These are phyloP conservation scores for Vaccinium corymbosum DNA, from an alignment of 148 eudicot genomes.

Conservation along the genomic window DNA sequence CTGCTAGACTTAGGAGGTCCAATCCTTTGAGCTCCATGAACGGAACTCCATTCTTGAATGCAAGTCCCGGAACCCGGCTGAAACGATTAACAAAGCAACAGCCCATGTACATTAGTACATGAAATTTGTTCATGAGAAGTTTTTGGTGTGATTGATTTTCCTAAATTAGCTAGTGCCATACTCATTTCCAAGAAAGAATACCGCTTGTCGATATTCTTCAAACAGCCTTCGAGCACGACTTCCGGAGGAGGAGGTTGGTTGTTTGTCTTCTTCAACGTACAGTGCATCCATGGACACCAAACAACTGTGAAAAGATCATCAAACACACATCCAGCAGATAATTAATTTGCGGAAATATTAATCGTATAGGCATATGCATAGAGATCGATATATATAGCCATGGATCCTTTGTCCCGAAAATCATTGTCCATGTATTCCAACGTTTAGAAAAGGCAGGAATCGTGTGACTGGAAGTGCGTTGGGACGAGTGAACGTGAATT, in stretches of 20 bases:
- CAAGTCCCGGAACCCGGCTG: constrained; percentile 76
- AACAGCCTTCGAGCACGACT: constrained; percentile 37
- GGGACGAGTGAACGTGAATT: not conserved
- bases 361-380: no score
- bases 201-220: constrained; percentile 37
- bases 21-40: constrained; percentile 45
- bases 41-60: constrained; percentile 46
- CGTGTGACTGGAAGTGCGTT: not conserved
- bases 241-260: constrained; percentile 47
- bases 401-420: no score
- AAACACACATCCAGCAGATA: not conserved
- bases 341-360: no score
- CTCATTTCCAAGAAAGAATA: constrained; percentile 20
- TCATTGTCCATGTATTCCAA: no score
- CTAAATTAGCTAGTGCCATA: constrained; percentile 8
- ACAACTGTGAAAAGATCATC: constrained; percentile 33
- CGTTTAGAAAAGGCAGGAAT: no score
- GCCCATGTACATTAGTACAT: not conserved
- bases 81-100: not conserved
- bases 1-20: constrained; percentile 50
- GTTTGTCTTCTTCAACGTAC: constrained; percentile 33
- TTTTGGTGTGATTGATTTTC: not conserved
- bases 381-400: no score
- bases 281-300: constrained; percentile 51
- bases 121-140: not conserved